Evolutionary conservation across 805 yeast species (phyloP), one percentile per base, ranked within the genome.

Genomic region (Kodamaea leandrae): DNA sequence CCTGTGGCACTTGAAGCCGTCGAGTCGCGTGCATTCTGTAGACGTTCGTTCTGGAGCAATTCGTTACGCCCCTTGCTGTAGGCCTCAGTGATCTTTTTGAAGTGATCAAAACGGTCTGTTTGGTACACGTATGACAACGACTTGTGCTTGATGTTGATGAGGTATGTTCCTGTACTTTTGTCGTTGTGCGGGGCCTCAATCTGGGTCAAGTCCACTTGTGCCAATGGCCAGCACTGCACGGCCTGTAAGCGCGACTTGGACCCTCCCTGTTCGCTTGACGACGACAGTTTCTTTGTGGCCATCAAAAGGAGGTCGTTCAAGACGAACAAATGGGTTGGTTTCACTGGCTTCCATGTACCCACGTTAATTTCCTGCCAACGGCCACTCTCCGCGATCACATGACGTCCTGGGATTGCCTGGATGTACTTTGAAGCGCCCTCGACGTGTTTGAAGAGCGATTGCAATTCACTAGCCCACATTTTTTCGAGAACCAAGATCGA

Each of bases 351-450:
- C 77, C 87, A 80, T 9, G 95, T 87, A 0, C 93, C 89, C 2
- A 84, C 78, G 53, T 88, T 89, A 45, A 90, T 65, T 60, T 89
- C 96, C 43, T 76, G 78, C 96, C 96, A 90, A 36, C 89, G 75
- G 2, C 84, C 83, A 57, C 88, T 80, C 52, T 89, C 93, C 7
- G 80, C 76, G 14, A 87, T 64, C 2, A 89, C 77, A 59, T 88
- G 96, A 37, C 96, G 74, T 3, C 90, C 93, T 0, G 90, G 87
- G 6, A 77, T 59, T 1, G 86, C 78, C 15, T 88, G 84, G 27
- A 89, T 70, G 45, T 75, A 78, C 53, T 85, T 85, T 51, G 86
- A 90, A 1, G 95, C 89, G n/a, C 96, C 95, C 48, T 90, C 96
- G 12, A 90, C 95, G 47, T 84, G 87, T 50, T 80, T 80, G 60